Percentiles rank a stretch among this genome's conserved stretches.
phyloP scores from a whole-genome alignment of 202 grass and related monocot genomes.

The Cymbopogon flexuosus region DNA sequence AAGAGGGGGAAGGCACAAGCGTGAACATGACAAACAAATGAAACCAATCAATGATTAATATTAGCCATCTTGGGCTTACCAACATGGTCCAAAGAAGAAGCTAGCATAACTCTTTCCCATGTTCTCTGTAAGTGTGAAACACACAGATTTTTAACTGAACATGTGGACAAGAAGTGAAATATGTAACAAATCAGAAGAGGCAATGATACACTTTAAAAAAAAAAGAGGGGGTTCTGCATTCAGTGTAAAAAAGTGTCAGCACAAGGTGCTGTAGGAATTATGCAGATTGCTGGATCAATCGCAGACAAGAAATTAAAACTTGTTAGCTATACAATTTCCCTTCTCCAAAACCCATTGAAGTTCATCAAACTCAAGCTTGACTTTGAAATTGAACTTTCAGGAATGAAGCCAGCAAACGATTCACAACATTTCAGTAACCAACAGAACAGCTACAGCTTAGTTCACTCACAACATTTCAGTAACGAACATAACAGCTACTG shows the following conservation, averaged over 20 bases:
- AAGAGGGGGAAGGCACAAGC: background rate
- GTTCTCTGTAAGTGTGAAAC: slow-evolving; percentile 55
- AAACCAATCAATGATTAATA: background rate
- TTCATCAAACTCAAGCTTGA: background rate
- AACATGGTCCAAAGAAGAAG: slow-evolving; percentile 65
- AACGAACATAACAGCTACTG: background rate
- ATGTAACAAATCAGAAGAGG: background rate
- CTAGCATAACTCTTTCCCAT: slow-evolving; percentile 82
- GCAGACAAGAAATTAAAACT: background rate
- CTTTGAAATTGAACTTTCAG: background rate
- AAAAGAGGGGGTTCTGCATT: background rate
- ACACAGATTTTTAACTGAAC: background rate
- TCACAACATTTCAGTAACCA: background rate
- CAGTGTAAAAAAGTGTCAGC: background rate
- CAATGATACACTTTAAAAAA: background rate
- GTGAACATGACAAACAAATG: background rate
- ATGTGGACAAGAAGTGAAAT: background rate
- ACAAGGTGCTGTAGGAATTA: background rate
- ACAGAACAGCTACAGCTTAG: background rate
- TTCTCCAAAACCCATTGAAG: background rate
- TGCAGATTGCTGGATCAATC: background rate
- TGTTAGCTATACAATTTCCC: background rate
- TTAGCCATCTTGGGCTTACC: slow-evolving; percentile 34
- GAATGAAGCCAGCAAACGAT: background rate
- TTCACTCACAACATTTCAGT: background rate